phyloP scores from a whole-genome alignment of 805 yeast genomes.

The Saturnispora mendoncae region DNA sequence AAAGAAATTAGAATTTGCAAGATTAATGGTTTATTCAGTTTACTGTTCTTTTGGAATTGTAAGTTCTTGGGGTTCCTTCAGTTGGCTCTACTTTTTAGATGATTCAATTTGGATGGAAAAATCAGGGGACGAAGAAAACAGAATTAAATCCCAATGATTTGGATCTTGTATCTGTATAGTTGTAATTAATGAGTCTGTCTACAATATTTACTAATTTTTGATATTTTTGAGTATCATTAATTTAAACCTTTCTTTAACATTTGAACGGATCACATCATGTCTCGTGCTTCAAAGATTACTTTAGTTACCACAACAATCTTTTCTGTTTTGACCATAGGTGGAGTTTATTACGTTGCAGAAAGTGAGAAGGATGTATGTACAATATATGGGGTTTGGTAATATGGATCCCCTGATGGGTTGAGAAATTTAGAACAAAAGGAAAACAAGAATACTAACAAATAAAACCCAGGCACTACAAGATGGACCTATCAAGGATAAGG shows the following conservation, averaged over 20 bases:
- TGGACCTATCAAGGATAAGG: slow-evolving; percentile 82
- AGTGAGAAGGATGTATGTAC: slow-evolving; percentile 55
- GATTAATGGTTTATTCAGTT: slow-evolving; percentile 74
- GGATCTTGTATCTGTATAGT: no score
- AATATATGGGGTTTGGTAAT: background rate
- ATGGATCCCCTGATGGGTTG: background rate
- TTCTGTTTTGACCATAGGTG: slow-evolving; percentile 52
- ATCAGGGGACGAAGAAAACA: background rate
- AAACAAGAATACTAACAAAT: slow-evolving; percentile 9
- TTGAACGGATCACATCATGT: slow-evolving; percentile 38
- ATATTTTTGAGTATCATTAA: background rate
- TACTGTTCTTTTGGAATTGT: slow-evolving; percentile 83
- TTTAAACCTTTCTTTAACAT: background rate
- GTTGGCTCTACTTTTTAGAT: slow-evolving; percentile 82
- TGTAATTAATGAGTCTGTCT: no score
- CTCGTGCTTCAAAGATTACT: slow-evolving; percentile 71
- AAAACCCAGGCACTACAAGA: slow-evolving; percentile 49
- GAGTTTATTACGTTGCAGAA: slow-evolving; percentile 63
- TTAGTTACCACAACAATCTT: slow-evolving; percentile 48
- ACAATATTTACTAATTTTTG: no score
- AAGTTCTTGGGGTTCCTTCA: slow-evolving; percentile 78
- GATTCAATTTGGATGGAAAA: slow-evolving; percentile 51
- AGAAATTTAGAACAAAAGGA: no score
- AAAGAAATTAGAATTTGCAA: slow-evolving; percentile 59
- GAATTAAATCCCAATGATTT: no score